Conservation (phyloP, 2,329 filamentous ascomycete species). For the Colletotrichum scovillei region DNA sequence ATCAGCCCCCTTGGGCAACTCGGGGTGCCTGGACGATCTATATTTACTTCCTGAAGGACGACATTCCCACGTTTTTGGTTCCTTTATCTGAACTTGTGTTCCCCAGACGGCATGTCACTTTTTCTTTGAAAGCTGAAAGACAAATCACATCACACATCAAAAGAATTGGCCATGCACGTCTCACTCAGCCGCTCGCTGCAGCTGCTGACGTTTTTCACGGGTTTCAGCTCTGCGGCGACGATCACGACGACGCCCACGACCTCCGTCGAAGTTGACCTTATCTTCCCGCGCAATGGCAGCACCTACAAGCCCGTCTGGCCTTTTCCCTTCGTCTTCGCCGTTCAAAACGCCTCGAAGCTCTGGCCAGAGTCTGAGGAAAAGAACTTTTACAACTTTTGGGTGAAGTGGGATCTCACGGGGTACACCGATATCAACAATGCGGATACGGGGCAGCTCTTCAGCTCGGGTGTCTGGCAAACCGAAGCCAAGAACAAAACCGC, state of each 20-base stretch:
- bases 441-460: neutral
- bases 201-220: neutral
- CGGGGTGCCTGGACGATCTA: neutral
- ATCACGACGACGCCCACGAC: neutral
- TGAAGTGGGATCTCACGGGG: slow-evolving; percentile 7
- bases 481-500: neutral
- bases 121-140: no score
- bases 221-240: neutral
- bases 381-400: neutral
- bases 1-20: neutral
- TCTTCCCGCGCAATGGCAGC: slow-evolving; percentile 6
- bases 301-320: slow-evolving; percentile 11
- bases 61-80: neutral
- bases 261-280: slow-evolving; percentile 1
- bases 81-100: neutral
- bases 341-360: slow-evolving; percentile 6
- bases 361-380: neutral
- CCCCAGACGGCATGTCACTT: neutral
- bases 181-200: neutral
- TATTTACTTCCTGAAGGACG: neutral
- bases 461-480: neutral
- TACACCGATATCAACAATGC: neutral
- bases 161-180: neutral
- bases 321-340: slow-evolving; percentile 11
- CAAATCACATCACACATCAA: neutral